phyloP scores from a whole-genome alignment of 2,329 filamentous ascomycete genomes.

The Fusarium sp. region DNA sequence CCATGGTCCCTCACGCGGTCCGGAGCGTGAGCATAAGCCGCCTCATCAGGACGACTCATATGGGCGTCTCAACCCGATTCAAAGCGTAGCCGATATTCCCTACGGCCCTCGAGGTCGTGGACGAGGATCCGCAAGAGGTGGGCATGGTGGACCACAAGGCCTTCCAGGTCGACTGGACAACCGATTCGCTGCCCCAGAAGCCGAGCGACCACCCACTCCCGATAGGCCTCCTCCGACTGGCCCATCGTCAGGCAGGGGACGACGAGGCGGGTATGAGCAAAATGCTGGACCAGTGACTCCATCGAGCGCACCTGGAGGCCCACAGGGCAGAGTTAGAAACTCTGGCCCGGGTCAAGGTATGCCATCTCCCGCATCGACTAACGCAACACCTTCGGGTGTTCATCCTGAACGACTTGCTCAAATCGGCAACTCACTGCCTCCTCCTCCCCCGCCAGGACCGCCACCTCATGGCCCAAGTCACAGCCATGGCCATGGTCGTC shows the following conservation, averaged over 20 bases:
- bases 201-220: slow-evolving; percentile 57
- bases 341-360: slow-evolving; percentile 46
- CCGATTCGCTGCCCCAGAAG: slow-evolving; percentile 56
- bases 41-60: slow-evolving; percentile 71
- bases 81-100: slow-evolving; percentile 61
- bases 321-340: slow-evolving; percentile 58
- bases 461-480: slow-evolving; percentile 37
- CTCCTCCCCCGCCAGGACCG: slow-evolving; percentile 50
- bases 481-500: slow-evolving; percentile 43
- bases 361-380: slow-evolving; percentile 41
- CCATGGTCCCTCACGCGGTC: slow-evolving; percentile 52
- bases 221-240: slow-evolving; percentile 67
- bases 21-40: slow-evolving; percentile 63
- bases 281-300: slow-evolving; percentile 47
- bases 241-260: slow-evolving; percentile 62
- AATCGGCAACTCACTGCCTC: slow-evolving; percentile 51
- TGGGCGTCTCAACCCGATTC: slow-evolving; percentile 68
- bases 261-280: slow-evolving; percentile 59
- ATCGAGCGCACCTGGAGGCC: slow-evolving; percentile 41
- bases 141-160: slow-evolving; percentile 49
- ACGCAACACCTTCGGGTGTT: slow-evolving; percentile 50
- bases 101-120: slow-evolving; percentile 68
- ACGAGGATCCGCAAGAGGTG: slow-evolving; percentile 55
- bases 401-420: slow-evolving; percentile 65
- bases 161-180: slow-evolving; percentile 56